These are phyloP conservation scores for Fraxinus velutina DNA, from an alignment of 305 asterid genomes.

Conservation along the genomic window DNA sequence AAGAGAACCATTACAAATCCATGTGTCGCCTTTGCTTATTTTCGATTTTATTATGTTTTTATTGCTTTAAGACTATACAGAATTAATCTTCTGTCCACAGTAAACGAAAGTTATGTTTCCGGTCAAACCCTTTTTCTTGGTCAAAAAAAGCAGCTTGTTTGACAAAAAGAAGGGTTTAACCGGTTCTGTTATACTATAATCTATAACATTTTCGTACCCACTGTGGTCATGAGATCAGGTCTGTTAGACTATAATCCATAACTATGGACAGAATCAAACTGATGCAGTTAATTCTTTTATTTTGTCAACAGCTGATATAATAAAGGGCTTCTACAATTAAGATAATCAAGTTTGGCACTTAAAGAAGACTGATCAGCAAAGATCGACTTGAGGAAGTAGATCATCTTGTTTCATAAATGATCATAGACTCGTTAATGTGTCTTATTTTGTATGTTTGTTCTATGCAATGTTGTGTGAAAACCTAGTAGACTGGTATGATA, in stretches of 20 bases:
- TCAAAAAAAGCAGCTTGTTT: too few species aligned
- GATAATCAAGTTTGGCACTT: neutral
- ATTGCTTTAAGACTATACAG: neutral
- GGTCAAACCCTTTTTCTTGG: too few species aligned
- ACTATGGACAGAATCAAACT: neutral
- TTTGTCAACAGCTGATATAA: conserved; percentile 18
- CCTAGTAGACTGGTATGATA: neutral
- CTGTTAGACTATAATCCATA: neutral
- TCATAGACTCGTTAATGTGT: conserved; percentile 9
- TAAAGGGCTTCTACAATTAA: neutral
- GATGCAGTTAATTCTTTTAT: neutral
- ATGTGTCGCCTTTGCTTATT: neutral
- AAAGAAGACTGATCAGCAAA: neutral
- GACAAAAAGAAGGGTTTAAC: too few species aligned
- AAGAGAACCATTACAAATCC: neutral
- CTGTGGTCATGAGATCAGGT: too few species aligned
- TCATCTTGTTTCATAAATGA: conserved; percentile 7
- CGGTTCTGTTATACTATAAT: too few species aligned
- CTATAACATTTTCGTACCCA: too few species aligned
- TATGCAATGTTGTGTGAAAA: conserved; percentile 11
- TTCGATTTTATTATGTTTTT: neutral
- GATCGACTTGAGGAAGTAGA: conserved; percentile 10
- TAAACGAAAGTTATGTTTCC: too few species aligned
- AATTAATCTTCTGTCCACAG: too few species aligned
- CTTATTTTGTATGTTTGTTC: conserved; percentile 2